phyloP scores from a whole-genome alignment of 2,329 filamentous ascomycete species.

The Triangularia setosa region DNA sequence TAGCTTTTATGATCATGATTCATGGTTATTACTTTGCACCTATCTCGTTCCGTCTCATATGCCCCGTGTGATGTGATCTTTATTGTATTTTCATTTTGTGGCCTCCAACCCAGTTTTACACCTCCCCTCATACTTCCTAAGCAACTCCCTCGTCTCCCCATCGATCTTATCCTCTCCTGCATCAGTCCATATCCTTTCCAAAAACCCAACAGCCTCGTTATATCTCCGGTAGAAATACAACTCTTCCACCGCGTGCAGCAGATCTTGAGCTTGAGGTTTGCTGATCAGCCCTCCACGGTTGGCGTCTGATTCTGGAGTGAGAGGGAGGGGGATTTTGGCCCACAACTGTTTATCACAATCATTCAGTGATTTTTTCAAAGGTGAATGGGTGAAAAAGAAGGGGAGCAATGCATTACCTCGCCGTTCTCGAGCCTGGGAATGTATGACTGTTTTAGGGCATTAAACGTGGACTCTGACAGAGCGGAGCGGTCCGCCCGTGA shows the following conservation, averaged over 20 bases:
- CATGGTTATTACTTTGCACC: neutral
- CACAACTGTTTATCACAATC: constrained; percentile 37
- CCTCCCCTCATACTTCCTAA: constrained; percentile 41
- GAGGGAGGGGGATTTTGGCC: constrained; percentile 40
- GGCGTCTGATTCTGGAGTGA: constrained; percentile 24
- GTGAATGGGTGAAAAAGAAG: neutral
- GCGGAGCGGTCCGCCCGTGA: constrained; percentile 26
- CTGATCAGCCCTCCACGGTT: constrained; percentile 25
- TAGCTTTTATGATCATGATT: neutral
- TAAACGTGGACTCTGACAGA: constrained; percentile 46
- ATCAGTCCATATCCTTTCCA: constrained; percentile 33
- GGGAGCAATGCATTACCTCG: constrained; percentile 36
- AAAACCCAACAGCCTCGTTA: constrained; percentile 42
- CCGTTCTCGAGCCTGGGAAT: constrained; percentile 51
- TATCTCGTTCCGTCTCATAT: neutral
- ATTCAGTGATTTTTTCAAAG: neutral
- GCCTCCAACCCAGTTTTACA: constrained; percentile 34
- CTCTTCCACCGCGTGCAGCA: constrained; percentile 55
- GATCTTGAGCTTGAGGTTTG: constrained; percentile 48
- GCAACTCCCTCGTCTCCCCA: constrained; percentile 37
- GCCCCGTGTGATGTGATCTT: neutral
- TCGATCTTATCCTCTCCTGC: constrained; percentile 36
- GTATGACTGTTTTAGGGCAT: constrained; percentile 43
- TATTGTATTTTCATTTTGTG: neutral
- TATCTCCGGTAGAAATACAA: constrained; percentile 52